These are phyloP conservation scores for Davidsoniella eucalypti DNA, from an alignment of 2,329 filamentous ascomycete species.

Conservation along the genomic window DNA sequence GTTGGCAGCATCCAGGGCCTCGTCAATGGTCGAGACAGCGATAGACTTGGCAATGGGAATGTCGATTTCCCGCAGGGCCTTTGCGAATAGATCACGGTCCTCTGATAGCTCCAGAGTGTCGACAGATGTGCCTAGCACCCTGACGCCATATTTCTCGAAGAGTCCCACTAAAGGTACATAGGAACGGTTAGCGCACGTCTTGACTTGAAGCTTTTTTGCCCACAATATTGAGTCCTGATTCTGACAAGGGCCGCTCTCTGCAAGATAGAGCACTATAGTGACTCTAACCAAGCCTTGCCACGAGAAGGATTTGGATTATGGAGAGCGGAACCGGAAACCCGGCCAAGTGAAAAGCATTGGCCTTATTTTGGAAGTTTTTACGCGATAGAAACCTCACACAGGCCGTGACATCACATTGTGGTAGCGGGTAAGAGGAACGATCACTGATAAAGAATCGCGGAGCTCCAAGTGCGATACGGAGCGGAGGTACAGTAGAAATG, in stretches of 20 bases:
- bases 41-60: constrained; percentile 96
- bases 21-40: constrained; percentile 78
- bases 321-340: constrained; percentile 6
- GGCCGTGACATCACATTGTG: constrained; percentile 2
- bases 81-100: constrained; percentile 89
- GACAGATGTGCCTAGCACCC: constrained; percentile 88
- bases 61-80: constrained; percentile 90
- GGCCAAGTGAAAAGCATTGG: constrained; percentile 6
- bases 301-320: neutral
- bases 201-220: neutral
- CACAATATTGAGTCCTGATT: neutral
- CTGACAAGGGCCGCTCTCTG: neutral
- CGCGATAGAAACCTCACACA: constrained; percentile 4
- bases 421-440: neutral
- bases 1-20: constrained; percentile 74
- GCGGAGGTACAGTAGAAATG: neutral
- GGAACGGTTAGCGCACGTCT: constrained; percentile 1
- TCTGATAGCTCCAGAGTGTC: constrained; percentile 74
- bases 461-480: constrained; percentile 7
- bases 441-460: neutral
- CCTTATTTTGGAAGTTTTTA: constrained; percentile 3
- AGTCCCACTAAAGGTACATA: constrained; percentile 43
- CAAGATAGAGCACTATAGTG: neutral
- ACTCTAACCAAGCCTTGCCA: neutral
- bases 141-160: constrained; percentile 89